phyloP scores from a whole-genome alignment of 1,139 yeast genomes.

The Geotrichum macrosporum region DNA sequence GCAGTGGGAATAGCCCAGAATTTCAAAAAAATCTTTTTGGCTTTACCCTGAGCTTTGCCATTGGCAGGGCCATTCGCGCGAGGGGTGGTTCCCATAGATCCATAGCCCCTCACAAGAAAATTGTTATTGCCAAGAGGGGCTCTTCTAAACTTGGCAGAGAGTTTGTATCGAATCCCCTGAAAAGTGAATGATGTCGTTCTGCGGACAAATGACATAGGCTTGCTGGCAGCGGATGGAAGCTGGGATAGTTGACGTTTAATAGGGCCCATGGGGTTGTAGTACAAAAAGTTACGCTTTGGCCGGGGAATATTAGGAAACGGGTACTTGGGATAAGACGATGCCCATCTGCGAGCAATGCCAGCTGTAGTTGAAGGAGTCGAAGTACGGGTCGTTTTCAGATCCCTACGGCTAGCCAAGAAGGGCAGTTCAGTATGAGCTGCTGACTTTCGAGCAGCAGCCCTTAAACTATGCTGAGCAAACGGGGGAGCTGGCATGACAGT shows the following conservation, averaged over 20 bases:
- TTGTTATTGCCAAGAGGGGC: constrained; percentile 13
- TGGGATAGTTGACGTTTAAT: constrained; percentile 30
- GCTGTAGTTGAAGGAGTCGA: constrained; percentile 22
- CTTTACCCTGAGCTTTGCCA: constrained; percentile 27
- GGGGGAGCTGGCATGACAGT: constrained; percentile 33
- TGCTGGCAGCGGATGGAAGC: constrained; percentile 18
- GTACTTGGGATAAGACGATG: constrained; percentile 31
- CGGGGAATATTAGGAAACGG: constrained; percentile 60
- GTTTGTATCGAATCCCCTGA: constrained; percentile 17
- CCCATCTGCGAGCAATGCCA: constrained; percentile 14
- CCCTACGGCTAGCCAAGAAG: constrained; percentile 23
- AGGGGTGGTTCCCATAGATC: constrained; percentile 15
- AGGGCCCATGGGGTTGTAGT: constrained; percentile 41
- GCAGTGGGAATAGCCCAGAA: constrained; percentile 23
- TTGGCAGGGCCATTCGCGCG: constrained; percentile 6
- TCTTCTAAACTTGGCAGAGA: constrained; percentile 18
- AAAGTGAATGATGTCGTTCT: constrained; percentile 16
- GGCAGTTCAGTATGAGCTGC: constrained; percentile 21
- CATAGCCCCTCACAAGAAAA: constrained; percentile 16
- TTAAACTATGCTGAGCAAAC: constrained; percentile 26
- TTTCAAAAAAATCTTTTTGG: constrained; percentile 30
- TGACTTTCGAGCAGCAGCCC: constrained; percentile 15
- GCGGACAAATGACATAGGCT: constrained; percentile 20
- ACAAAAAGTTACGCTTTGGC: constrained; percentile 56
- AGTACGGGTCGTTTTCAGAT: constrained; percentile 24